phyloP scores from a whole-genome alignment of 441 rosid species.

The Geranium incanum region DNA sequence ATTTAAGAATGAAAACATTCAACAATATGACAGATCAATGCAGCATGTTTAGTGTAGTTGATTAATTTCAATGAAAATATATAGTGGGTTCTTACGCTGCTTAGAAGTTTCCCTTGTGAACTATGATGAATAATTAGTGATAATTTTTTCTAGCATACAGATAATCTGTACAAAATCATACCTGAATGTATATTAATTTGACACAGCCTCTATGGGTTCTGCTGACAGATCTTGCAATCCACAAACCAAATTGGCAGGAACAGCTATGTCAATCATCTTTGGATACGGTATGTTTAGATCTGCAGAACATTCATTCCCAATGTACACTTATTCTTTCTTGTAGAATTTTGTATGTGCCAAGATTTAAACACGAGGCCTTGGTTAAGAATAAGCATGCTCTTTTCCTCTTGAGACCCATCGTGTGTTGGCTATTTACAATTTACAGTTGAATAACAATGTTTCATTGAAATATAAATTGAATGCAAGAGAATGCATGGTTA shows the following conservation, averaged over 20 bases:
- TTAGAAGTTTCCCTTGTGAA: too few species aligned
- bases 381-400: too few species aligned
- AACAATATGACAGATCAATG: too few species aligned
- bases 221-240: constrained; percentile 63
- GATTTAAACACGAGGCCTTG: too few species aligned
- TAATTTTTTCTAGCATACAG: too few species aligned
- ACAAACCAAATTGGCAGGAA: constrained; percentile 78
- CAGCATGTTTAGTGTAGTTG: too few species aligned
- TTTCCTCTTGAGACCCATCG: too few species aligned
- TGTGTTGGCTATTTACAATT: not conserved
- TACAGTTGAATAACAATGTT: not conserved
- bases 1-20: too few species aligned
- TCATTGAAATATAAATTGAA: not conserved
- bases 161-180: not conserved
- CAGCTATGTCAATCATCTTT: constrained; percentile 80
- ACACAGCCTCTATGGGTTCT: constrained; percentile 25
- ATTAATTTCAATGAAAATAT: too few species aligned
- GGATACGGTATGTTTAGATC: constrained; percentile 80
- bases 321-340: not conserved
- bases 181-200: not conserved
- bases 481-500: not conserved
- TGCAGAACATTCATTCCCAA: constrained; percentile 17
- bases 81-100: too few species aligned
- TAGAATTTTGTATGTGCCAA: too few species aligned
- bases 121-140: too few species aligned